Conservation (phyloP, 2,329 filamentous ascomycete genomes). For the Mollisia scopiformis region DNA sequence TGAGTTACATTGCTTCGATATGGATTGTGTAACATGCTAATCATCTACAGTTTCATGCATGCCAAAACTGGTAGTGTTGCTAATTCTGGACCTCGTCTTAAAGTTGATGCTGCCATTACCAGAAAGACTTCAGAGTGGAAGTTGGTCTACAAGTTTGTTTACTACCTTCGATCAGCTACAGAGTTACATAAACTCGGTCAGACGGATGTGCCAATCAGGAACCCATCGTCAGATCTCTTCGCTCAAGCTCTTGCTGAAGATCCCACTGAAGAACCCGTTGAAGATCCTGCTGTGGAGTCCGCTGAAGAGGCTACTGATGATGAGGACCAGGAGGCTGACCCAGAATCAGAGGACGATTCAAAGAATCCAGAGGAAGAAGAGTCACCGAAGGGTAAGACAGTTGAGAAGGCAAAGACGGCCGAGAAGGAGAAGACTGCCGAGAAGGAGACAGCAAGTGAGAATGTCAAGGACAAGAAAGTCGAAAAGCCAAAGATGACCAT, state of each 20-base stretch:
- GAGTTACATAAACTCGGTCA: not conserved
- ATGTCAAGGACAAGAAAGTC: not conserved
- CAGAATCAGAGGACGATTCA: not conserved
- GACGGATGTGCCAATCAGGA: not conserved
- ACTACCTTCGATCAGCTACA: not conserved
- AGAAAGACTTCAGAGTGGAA: not conserved
- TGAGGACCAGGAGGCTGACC: not conserved
- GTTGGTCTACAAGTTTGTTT: not conserved
- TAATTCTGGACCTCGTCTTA: not conserved
- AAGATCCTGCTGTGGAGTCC: no score
- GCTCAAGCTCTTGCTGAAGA: not conserved
- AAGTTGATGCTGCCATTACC: not conserved
- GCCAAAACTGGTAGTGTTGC: not conserved
- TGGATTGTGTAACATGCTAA: no score
- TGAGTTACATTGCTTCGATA: slow-evolving; percentile 4
- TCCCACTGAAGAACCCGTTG: not conserved
- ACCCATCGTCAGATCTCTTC: not conserved
- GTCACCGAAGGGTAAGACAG: no score
- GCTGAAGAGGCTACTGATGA: not conserved
- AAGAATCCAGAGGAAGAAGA: not conserved
- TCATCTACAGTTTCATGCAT: not conserved
- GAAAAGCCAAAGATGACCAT: not conserved
- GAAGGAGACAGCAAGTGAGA: not conserved
- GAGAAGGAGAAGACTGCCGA: not conserved
- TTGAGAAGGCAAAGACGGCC: no score